Evolutionary conservation across 257 asterid species (phyloP), one percentile per base, ranked within the genome.

Genomic region (Solanum sejunctum): DNA sequence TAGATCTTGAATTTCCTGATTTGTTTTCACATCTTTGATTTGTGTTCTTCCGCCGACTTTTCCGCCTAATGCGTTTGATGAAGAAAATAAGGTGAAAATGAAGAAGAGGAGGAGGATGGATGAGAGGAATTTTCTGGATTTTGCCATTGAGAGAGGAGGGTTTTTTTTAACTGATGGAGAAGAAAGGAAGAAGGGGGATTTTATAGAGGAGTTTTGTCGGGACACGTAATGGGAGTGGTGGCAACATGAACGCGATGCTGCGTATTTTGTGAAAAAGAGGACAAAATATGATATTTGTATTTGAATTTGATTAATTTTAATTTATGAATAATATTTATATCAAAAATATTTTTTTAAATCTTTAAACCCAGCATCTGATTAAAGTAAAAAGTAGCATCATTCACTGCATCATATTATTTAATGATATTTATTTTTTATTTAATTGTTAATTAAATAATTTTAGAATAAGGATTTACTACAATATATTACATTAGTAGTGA

Each of bases 1-100:
- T 71, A 85, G 15, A 15, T 85, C 72, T 54, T 85, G 87, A 64
- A 85, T 57, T 75, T 85, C 70, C 13, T 64, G 43, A 20, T 85
- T 85, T 18, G 71, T 54, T 49, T 80, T 66, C 58, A 80, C 87
- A 55, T 85, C 75, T 26, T 54, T 18, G 20, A 85, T 80, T 77
- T 52, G 54, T 45, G 80, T 49, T 45, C 70, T 79, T n/a, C 84
- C 87, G 7, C 87, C 87, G 9, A 84, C 12, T 10, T 58, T 81
- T 41, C 57, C 77, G 1, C 84, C 84, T 77, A 77, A 9, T 23
- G 82, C 45, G 13, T 26, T 23, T 77, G 82, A 8, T 26, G 82
- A 51, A 15, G 47, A 77, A 52, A 51, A 77, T 77, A 77, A 1
- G 12, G 28, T 8, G 26, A 15, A 13, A 8, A 77, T 52, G 6